phyloP scores from a whole-genome alignment of 306 rosid genomes.

The Quercus wislizeni region DNA sequence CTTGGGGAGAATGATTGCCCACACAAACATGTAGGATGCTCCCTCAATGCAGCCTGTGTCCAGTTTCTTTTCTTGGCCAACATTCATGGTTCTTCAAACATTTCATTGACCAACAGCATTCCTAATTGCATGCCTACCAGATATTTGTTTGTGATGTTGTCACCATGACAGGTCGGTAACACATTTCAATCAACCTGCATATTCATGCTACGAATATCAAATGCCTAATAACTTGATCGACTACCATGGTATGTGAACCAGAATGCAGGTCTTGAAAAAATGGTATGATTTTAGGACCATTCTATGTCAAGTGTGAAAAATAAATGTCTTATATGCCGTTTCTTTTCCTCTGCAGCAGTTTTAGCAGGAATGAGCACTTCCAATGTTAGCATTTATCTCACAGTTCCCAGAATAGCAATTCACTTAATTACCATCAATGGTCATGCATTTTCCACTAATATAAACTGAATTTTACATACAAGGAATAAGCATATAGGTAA shows the following conservation, averaged over 20 bases:
- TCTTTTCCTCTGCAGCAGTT: slow-evolving; percentile 14
- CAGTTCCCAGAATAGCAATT: slow-evolving; percentile 22
- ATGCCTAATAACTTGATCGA: background rate
- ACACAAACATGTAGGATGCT: background rate
- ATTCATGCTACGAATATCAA: background rate
- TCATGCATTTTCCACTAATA: slow-evolving; percentile 19
- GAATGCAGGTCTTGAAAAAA: slow-evolving; percentile 12
- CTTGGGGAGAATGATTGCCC: background rate
- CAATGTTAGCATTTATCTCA: slow-evolving; percentile 13
- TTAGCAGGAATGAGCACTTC: slow-evolving; percentile 22
- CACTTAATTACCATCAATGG: slow-evolving; percentile 3
- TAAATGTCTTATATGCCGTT: slow-evolving; percentile 15
- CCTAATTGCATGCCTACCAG: background rate
- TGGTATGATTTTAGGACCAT: slow-evolving; percentile 5
- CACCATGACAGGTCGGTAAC: background rate
- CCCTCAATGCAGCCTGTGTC: background rate
- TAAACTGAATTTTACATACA: slow-evolving; percentile 26
- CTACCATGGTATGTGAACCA: background rate
- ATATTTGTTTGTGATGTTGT: background rate
- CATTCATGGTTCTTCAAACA: background rate
- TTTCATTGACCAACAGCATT: background rate
- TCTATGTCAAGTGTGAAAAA: slow-evolving; percentile 9
- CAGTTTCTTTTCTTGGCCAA: background rate
- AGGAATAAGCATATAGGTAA: slow-evolving; percentile 32
- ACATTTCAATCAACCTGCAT: background rate